Base-by-base conservation (phyloP, 73 alveolate genomes). In the Tetrahymena elliotti region DNA sequence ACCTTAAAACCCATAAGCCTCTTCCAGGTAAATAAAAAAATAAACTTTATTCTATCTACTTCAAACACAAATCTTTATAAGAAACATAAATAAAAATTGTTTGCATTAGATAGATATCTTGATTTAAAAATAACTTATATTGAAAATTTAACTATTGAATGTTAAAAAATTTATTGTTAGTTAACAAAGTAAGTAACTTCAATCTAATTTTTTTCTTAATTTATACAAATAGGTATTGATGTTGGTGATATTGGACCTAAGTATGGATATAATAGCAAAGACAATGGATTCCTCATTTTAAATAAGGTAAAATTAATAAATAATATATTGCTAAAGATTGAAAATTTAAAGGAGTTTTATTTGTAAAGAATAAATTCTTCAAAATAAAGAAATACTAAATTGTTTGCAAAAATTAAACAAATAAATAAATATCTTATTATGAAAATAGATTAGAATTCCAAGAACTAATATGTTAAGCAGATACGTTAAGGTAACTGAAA, bases 1-100 rank as follows among this genome's bases (percentile, higher is more conserved):
- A 96, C 94, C 83, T 93, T 8, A 97, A 95, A 35, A 95, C 98
- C 52, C 99, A 97, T 94, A 39, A 96, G 93, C 98, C 99, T 15
- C 94, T 98, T 3, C 98, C 98, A 93, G 99, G 99, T 6, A 93
- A 97, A 3, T 6, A 12, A 2, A 18, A 18, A 10, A 12, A 18
- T 47, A n/a, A n/a, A n/a, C n/a, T n/a, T n/a, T n/a, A n/a, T n/a
- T n/a, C n/a, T n/a, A n/a, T n/a, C n/a, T n/a, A n/a, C n/a, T n/a
- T n/a, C n/a, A n/a, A n/a, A 10, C 82, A 18, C 8, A 8, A 47
- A 8, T 18, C 13, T 18, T 12, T 4, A 10, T 12, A 2, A 8
- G 20, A 47, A 47, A 15, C 82, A 47, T 47, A 47, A n/a, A n/a
- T n/a, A n/a, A 68, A 68, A 27, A 27, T 68, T 68, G 38, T 68